phyloP scores from a whole-genome alignment of 345 rosid genomes.

The Hibiscus tridactylites region DNA sequence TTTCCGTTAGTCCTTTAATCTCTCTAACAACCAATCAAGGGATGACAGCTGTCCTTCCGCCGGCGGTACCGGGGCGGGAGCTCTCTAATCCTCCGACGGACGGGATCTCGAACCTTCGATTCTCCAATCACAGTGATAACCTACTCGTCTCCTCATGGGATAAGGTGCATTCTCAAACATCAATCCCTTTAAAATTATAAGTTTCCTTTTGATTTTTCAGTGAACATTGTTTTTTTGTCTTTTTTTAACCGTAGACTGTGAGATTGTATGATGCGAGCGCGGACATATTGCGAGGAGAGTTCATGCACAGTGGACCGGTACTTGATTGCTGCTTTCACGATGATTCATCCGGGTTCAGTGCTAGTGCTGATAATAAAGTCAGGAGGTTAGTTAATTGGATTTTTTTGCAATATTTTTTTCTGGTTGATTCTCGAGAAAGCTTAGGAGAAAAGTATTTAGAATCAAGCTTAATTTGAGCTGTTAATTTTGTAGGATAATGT shows the following conservation, averaged over 20 bases:
- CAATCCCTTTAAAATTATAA: background rate
- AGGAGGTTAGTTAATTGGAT: conserved; percentile 42
- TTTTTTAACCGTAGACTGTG: conserved; percentile 34
- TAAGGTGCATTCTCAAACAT: conserved; percentile 39
- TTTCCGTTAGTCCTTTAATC: background rate
- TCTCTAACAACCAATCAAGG: conserved; percentile 1
- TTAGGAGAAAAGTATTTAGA: background rate
- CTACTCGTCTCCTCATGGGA: conserved; percentile 98
- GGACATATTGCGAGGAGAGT: conserved; percentile 69
- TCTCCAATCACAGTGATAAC: conserved; percentile 89
- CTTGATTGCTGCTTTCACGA: conserved; percentile 98
- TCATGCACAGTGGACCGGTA: conserved; percentile 81
- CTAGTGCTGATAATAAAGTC: conserved; percentile 64
- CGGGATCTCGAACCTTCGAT: conserved; percentile 88
- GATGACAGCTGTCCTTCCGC: conserved; percentile 47
- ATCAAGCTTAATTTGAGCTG: conserved; percentile 2
- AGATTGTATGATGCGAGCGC: conserved; percentile 77
- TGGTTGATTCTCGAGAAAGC: background rate
- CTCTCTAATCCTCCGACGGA: conserved; percentile 74
- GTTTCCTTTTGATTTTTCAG: background rate
- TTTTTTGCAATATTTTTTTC: background rate
- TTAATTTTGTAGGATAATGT: conserved; percentile 61
- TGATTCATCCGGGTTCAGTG: conserved; percentile 93
- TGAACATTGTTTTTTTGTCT: background rate
- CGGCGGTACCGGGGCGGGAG: conserved; percentile 62